Conservation (phyloP, 768 basidiomycete species). For the Boletus rex-veris region DNA sequence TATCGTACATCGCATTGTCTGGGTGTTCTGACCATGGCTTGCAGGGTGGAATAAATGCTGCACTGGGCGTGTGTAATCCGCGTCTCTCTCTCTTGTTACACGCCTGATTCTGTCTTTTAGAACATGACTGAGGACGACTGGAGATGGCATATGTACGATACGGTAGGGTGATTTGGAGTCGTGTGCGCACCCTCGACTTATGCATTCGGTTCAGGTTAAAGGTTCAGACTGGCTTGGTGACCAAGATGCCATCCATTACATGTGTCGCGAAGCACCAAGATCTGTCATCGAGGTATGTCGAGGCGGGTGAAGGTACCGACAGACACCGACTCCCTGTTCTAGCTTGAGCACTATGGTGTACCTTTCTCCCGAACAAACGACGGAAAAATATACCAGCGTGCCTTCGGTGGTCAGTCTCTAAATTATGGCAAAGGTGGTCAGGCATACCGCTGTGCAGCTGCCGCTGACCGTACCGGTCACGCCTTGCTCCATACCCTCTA, state of each 20-base stretch:
- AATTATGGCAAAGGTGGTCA: conserved; percentile 98
- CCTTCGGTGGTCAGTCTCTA: conserved; percentile 97
- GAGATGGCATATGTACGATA: conserved; percentile 99
- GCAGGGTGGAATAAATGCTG: conserved; percentile 97
- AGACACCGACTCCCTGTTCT: conserved; percentile 3
- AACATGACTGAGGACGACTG: conserved; percentile 99
- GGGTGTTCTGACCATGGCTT: conserved; percentile 11
- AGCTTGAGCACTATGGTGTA: conserved; percentile 98
- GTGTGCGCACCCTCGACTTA: conserved; percentile 9
- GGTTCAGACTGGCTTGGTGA: conserved; percentile 99
- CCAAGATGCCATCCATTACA: conserved; percentile 99
- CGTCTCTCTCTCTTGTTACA: conserved; percentile 3
- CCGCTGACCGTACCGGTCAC: conserved; percentile 98
- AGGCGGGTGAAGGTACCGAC: background rate
- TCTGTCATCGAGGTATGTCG: conserved; percentile 81
- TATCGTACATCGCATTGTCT: background rate
- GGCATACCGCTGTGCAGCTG: conserved; percentile 97
- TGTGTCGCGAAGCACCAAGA: conserved; percentile 95
- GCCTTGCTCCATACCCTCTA: conserved; percentile 98
- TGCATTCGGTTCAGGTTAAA: conserved; percentile 68
- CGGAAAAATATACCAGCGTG: conserved; percentile 99
- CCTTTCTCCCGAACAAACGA: conserved; percentile 98
- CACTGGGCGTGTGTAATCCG: conserved; percentile 69
- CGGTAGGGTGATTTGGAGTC: conserved; percentile 46
- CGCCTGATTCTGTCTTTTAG: conserved; percentile 33